Percentiles rank a stretch among this genome's conserved stretches.
These are phyloP conservation scores for Epichloe scottii DNA, from an alignment of 2,329 filamentous ascomycete species.

Conservation along the genomic window DNA sequence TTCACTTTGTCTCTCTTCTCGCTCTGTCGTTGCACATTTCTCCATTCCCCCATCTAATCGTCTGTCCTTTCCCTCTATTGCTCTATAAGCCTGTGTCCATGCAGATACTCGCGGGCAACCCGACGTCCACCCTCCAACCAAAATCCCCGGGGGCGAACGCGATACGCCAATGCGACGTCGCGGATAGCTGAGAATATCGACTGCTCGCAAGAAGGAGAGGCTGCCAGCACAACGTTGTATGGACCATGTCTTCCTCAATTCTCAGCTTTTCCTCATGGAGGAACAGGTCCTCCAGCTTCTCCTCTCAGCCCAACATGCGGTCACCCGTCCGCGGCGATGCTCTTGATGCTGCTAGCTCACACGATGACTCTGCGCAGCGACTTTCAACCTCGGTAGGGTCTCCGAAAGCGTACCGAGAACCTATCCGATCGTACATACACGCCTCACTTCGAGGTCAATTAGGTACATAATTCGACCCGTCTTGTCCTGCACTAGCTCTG, in stretches of 20 bases:
- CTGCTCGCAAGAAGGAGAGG: background rate
- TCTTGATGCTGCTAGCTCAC: conserved; percentile 14
- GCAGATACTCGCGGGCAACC: background rate
- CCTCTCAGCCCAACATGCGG: conserved; percentile 19
- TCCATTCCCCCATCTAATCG: background rate
- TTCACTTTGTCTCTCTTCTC: background rate
- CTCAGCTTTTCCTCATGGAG: conserved; percentile 37
- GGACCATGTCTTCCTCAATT: conserved; percentile 33
- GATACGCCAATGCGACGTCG: conserved; percentile 7
- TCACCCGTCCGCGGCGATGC: conserved; percentile 12
- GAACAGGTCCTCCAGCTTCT: conserved; percentile 27
- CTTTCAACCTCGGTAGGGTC: conserved; percentile 29
- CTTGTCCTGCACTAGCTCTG: no score
- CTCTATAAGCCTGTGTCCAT: background rate
- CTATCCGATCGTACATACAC: conserved; percentile 60
- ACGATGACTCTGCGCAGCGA: conserved; percentile 10
- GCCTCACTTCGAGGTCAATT: conserved; percentile 47
- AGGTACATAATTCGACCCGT: conserved; percentile 24
- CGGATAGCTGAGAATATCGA: conserved; percentile 9
- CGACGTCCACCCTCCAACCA: background rate
- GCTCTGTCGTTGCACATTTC: background rate
- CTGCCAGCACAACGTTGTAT: background rate
- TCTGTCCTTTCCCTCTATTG: background rate
- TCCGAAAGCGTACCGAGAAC: conserved; percentile 40
- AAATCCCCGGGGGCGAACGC: conserved; percentile 6